Percentiles rank a stretch among this genome's conserved stretches.
These are phyloP conservation scores for Trichoderma virens DNA, from an alignment of 495 filamentous ascomycete genomes.

Conservation along the genomic window DNA sequence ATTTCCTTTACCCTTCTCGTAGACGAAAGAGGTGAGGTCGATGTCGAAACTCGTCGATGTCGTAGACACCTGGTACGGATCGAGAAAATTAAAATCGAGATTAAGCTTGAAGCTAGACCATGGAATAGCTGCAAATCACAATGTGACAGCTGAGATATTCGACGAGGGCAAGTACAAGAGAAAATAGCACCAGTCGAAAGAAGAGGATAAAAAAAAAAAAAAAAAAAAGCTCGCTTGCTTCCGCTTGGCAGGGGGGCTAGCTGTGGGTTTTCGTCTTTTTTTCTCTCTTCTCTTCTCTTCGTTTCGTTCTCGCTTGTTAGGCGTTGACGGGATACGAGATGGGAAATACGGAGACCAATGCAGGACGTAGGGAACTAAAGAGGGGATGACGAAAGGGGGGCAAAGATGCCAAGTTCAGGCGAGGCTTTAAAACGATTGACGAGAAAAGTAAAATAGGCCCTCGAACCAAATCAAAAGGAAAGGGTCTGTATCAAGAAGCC, in stretches of 20 bases:
- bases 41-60: background rate
- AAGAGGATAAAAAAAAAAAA: background rate
- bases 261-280: background rate
- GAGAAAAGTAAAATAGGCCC: background rate
- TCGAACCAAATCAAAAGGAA: background rate
- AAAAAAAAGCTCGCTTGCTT: background rate
- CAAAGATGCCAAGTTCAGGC: background rate
- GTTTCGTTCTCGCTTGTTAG: background rate
- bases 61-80: background rate
- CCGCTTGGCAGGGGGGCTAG: background rate
- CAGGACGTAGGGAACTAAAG: background rate
- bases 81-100: background rate
- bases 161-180: background rate
- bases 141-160: background rate
- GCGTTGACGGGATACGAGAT: background rate
- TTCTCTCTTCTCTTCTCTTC: background rate
- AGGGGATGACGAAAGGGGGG: background rate
- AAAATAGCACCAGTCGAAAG: background rate
- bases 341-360: conserved; percentile 1
- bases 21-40: background rate
- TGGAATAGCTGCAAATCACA: background rate
- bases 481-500: background rate
- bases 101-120: background rate
- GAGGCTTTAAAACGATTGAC: conserved; percentile 4
- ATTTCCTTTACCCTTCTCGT: background rate